Conservation (phyloP, 768 basidiomycete species). For the Peribolospora kevripleyi region DNA sequence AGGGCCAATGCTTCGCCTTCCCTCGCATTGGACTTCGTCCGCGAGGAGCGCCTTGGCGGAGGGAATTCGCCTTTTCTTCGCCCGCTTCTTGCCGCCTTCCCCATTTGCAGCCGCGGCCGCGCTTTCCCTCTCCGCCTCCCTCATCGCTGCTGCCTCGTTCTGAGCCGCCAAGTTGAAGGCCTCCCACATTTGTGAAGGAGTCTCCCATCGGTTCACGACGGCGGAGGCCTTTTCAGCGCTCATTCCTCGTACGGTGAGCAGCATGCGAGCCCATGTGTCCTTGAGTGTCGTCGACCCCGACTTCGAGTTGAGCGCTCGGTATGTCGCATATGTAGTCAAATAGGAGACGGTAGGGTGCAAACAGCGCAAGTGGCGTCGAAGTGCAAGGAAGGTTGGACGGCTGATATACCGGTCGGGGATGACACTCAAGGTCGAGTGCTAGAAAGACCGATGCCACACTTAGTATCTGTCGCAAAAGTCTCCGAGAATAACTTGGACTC, state of each 20-base stretch:
- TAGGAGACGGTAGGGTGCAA: constrained; percentile 10
- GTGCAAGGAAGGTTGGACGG: constrained; percentile 15
- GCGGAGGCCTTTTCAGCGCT: constrained; percentile 19
- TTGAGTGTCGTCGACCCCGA: constrained; percentile 15
- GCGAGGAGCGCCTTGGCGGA: no score
- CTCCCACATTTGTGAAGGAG: constrained; percentile 14
- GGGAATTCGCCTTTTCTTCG: no score
- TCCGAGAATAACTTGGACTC: background rate
- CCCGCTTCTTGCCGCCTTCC: no score
- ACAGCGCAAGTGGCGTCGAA: constrained; percentile 16
- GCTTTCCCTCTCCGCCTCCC: no score
- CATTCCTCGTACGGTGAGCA: constrained; percentile 21
- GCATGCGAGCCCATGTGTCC: constrained; percentile 19
- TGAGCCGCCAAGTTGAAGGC: constrained; percentile 6
- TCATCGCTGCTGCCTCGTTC: no score
- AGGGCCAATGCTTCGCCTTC: no score
- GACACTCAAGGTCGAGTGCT: constrained; percentile 13
- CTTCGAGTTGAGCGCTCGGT: constrained; percentile 19
- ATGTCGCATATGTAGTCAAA: constrained; percentile 17
- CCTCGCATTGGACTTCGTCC: no score
- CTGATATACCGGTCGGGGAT: constrained; percentile 18
- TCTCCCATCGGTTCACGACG: constrained; percentile 18
- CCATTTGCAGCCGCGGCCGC: no score
- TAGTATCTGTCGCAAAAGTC: background rate
- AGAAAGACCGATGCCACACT: background rate